Evolutionary conservation across 2,329 filamentous ascomycete genomes (phyloP).

Genomic region (Aspergillus flavus): DNA sequence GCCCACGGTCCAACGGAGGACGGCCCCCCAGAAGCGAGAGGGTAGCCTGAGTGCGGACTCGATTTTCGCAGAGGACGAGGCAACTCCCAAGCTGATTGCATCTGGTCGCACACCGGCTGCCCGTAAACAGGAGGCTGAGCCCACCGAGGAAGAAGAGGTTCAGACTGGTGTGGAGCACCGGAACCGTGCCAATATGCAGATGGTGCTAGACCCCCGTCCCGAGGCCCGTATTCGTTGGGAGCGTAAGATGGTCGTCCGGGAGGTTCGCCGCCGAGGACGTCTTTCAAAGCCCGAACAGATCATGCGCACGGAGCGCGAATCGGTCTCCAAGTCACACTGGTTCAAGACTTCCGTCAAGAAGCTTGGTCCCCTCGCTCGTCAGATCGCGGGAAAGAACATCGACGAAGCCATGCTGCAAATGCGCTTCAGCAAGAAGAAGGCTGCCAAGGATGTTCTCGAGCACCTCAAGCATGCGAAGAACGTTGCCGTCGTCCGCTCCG

Average conservation of each 20-base stretch:
- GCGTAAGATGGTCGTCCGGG: slow-evolving; percentile 78
- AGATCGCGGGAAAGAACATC: slow-evolving; percentile 90
- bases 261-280: slow-evolving; percentile 69
- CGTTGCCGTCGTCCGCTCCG: slow-evolving; percentile 73
- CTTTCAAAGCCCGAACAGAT: slow-evolving; percentile 68
- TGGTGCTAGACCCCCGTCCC: slow-evolving; percentile 75
- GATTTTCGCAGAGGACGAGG: slow-evolving; percentile 45
- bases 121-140: slow-evolving; percentile 22
- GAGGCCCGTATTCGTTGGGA: slow-evolving; percentile 72
- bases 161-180: slow-evolving; percentile 36
- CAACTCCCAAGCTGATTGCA: slow-evolving; percentile 26
- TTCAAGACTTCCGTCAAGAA: slow-evolving; percentile 92
- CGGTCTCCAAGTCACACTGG: slow-evolving; percentile 64
- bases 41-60: slow-evolving; percentile 41
- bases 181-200: slow-evolving; percentile 59
- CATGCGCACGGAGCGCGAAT: slow-evolving; percentile 64
- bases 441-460: slow-evolving; percentile 74
- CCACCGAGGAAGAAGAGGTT: slow-evolving; percentile 14
- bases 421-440: slow-evolving; percentile 93
- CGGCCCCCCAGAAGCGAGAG: slow-evolving; percentile 35
- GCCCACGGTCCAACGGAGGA: slow-evolving; percentile 31
- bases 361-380: slow-evolving; percentile 78
- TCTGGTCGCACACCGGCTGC: slow-evolving; percentile 31
- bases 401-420: slow-evolving; percentile 94
- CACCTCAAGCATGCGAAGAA: slow-evolving; percentile 82